Evolutionary conservation across 2,329 filamentous ascomycete genomes (phyloP).

Genomic region (Xylariales sp.): DNA sequence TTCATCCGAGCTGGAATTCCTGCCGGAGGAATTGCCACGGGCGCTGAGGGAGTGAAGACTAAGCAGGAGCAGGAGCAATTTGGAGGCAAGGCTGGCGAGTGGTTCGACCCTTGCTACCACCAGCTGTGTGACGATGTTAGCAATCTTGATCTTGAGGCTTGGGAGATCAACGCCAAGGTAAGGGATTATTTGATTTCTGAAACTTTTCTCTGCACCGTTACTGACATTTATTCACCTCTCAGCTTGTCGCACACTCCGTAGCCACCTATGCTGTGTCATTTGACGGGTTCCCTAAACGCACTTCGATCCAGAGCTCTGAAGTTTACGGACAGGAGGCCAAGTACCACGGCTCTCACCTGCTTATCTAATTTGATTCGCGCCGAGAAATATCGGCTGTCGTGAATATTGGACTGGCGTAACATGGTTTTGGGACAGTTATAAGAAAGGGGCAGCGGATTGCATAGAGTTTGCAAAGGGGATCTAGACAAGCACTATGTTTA

Average conservation of each 20-base stretch:
- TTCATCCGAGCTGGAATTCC: constrained; percentile 73
- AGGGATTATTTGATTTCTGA: constrained; percentile 12
- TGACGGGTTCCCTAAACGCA: constrained; percentile 58
- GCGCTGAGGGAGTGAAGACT: constrained; percentile 74
- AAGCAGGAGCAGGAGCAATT: constrained; percentile 60
- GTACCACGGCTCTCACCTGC: constrained; percentile 46
- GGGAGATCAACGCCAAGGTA: constrained; percentile 58
- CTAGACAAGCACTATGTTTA: too few species aligned
- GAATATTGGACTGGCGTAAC: too few species aligned
- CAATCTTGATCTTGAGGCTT: constrained; percentile 57
- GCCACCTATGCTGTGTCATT: constrained; percentile 65
- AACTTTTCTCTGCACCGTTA: not conserved
- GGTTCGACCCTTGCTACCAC: constrained; percentile 59
- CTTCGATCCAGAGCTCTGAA: constrained; percentile 19
- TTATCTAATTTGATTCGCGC: constrained; percentile 30
- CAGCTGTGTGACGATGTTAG: constrained; percentile 55
- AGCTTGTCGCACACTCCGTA: constrained; percentile 69
- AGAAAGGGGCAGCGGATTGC: too few species aligned
- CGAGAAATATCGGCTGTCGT: too few species aligned
- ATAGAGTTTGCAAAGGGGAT: too few species aligned
- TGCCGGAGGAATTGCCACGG: constrained; percentile 71
- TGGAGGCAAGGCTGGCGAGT: constrained; percentile 62
- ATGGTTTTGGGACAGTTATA: too few species aligned
- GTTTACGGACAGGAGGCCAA: constrained; percentile 32
- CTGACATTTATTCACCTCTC: constrained; percentile 11